These are phyloP conservation scores for Arabidopsis hybrid DNA, from an alignment of 441 rosid species.

Conservation along the genomic window DNA sequence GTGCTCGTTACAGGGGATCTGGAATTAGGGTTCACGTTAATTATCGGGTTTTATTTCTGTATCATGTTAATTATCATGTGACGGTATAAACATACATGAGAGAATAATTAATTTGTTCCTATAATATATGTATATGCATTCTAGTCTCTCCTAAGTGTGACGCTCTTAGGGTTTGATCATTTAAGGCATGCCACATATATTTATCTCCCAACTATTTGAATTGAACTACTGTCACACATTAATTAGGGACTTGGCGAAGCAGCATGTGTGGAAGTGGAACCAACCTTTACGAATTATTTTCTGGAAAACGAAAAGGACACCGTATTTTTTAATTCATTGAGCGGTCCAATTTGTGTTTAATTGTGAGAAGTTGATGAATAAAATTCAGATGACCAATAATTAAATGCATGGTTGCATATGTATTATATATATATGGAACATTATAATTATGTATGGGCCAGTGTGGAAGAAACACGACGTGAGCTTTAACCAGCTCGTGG, in stretches of 20 bases:
- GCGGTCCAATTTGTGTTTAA: no score
- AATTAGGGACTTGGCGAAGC: constrained; percentile 4
- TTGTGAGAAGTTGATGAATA: no score
- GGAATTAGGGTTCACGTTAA: neutral
- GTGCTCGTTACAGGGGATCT: constrained; percentile 10
- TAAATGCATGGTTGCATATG: no score
- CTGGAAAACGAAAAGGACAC: no score
- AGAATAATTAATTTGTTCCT: neutral
- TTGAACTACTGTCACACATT: neutral
- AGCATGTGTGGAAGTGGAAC: neutral
- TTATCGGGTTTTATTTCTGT: neutral
- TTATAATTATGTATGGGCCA: no score
- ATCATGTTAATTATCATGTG: neutral
- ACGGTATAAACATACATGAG: neutral
- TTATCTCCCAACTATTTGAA: constrained; percentile 1
- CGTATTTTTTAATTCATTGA: no score
- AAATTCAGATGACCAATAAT: no score
- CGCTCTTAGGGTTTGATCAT: neutral
- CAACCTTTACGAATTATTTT: neutral
- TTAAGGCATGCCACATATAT: neutral
- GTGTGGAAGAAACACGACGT: no score
- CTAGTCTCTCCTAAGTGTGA: neutral
- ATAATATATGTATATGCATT: neutral
- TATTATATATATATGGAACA: no score
- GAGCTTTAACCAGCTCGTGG: no score